These are phyloP conservation scores for Phytopythium litorale DNA, from an alignment of 352 stramenopile genomes.

Conservation along the genomic window DNA sequence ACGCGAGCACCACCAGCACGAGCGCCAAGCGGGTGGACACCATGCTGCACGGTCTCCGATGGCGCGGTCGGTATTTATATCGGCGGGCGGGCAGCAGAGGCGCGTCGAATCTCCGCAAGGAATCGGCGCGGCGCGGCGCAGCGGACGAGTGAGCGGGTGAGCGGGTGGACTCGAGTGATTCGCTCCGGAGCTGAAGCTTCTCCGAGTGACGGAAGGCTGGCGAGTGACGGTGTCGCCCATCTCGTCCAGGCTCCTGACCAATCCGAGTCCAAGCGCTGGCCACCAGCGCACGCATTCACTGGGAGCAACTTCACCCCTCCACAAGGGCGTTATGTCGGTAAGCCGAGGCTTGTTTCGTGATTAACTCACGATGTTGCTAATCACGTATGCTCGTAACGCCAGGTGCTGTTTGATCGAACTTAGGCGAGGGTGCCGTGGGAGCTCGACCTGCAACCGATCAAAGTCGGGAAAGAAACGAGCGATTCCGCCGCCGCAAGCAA, in stretches of 20 bases:
- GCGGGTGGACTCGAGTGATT: constrained; percentile 2
- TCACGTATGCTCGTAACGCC: neutral
- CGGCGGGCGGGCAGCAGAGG: neutral
- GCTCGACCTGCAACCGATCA: neutral
- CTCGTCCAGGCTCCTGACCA: neutral
- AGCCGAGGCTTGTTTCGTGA: neutral
- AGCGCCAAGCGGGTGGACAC: constrained; percentile 51
- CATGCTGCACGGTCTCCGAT: constrained; percentile 12
- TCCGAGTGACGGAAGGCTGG: neutral
- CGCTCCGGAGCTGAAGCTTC: neutral
- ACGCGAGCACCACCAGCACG: constrained; percentile 60
- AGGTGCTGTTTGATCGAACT: constrained; percentile 1
- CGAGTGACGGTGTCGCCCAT: neutral
- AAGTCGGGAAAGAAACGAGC: constrained; percentile 3
- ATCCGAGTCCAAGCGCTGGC: neutral
- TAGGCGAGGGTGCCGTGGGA: neutral
- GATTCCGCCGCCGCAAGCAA: neutral
- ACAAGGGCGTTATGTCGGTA: neutral
- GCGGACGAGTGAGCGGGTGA: neutral
- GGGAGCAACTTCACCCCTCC: neutral
- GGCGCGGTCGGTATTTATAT: neutral
- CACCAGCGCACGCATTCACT: constrained; percentile 2
- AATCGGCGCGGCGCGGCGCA: neutral
- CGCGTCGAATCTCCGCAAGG: neutral
- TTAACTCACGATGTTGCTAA: neutral